Conservation (phyloP, 2,329 filamentous ascomycete genomes). For the Tolypocladium pustulatum region DNA sequence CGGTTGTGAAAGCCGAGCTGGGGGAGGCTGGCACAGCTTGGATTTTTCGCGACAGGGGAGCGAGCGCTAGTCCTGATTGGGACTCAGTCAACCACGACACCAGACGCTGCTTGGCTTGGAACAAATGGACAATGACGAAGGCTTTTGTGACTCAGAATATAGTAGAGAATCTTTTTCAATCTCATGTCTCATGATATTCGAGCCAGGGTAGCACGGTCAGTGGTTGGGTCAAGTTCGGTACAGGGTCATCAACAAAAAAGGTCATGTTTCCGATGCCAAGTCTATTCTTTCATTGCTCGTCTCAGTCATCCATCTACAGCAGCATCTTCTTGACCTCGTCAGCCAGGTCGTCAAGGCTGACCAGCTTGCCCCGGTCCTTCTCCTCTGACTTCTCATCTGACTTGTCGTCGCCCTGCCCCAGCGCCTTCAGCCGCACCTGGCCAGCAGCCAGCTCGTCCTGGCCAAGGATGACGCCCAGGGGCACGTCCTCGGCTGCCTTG, state of each 20-base stretch:
- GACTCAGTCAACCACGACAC: background rate
- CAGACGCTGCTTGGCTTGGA: background rate
- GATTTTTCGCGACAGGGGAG: slow-evolving; percentile 25
- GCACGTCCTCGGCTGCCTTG: slow-evolving; percentile 81
- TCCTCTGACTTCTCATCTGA: slow-evolving; percentile 52
- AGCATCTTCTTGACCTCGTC: slow-evolving; percentile 43
- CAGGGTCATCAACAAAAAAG: background rate
- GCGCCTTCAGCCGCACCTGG: slow-evolving; percentile 78
- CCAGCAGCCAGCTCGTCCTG: slow-evolving; percentile 79
- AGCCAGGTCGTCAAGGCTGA: slow-evolving; percentile 54
- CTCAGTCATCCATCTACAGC: slow-evolving; percentile 3
- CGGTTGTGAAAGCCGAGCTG: slow-evolving; percentile 7
- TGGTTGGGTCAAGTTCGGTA: background rate
- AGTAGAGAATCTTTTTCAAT: background rate
- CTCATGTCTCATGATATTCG: background rate
- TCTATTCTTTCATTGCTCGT: background rate
- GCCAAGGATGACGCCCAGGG: slow-evolving; percentile 80
- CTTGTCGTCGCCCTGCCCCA: slow-evolving; percentile 65
- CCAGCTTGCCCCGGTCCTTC: slow-evolving; percentile 68
- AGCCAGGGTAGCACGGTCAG: background rate
- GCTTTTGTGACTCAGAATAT: background rate
- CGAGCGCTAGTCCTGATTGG: slow-evolving; percentile 1
- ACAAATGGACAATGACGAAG: background rate
- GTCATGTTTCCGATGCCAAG: background rate
- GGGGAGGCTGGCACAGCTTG: slow-evolving; percentile 24